Conservation (phyloP, 163 green algal genomes). For the Chlamydomonas reinhardtii region DNA sequence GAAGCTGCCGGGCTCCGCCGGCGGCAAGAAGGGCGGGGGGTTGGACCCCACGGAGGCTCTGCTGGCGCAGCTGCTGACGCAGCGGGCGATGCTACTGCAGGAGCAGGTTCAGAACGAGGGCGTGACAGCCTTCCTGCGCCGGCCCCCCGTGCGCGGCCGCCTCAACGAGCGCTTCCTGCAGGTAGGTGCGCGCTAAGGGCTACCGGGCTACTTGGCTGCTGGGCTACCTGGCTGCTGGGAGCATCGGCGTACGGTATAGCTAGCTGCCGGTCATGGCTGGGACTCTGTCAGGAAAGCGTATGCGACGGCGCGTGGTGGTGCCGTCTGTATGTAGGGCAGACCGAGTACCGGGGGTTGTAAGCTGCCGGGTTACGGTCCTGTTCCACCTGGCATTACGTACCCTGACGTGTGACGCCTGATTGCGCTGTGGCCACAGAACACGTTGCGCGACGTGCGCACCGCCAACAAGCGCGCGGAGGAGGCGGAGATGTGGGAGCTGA, state of each 20-base stretch:
- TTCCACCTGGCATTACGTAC: too few species aligned
- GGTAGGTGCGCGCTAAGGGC: conserved; percentile 18
- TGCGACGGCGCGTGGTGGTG: too few species aligned
- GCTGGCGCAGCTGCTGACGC: conserved; percentile 40
- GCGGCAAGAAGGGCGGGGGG: not conserved
- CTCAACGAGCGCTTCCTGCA: conserved; percentile 73
- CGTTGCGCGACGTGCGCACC: conserved; percentile 58
- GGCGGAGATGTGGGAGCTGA: conserved; percentile 56
- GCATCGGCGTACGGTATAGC: too few species aligned
- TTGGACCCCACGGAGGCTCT: conserved; percentile 20
- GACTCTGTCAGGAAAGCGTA: too few species aligned
- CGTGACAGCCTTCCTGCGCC: conserved; percentile 61
- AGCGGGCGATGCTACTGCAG: conserved; percentile 54
- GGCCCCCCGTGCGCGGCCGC: conserved; percentile 48
- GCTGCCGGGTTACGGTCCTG: too few species aligned
- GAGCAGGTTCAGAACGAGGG: conserved; percentile 45
- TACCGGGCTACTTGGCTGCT: too few species aligned
- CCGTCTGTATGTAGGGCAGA: too few species aligned
- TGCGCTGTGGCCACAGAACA: conserved; percentile 46
- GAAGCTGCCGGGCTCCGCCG: too few species aligned
- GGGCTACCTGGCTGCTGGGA: too few species aligned
- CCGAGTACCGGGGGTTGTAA: too few species aligned
- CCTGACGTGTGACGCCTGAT: too few species aligned
- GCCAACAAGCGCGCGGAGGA: conserved; percentile 58
- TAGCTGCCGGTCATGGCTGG: too few species aligned